Percentiles rank a stretch among this genome's conserved stretches.
Evolutionary conservation across 768 basidiomycete genomes (phyloP).

Genomic region (Crucibulum laeve): DNA sequence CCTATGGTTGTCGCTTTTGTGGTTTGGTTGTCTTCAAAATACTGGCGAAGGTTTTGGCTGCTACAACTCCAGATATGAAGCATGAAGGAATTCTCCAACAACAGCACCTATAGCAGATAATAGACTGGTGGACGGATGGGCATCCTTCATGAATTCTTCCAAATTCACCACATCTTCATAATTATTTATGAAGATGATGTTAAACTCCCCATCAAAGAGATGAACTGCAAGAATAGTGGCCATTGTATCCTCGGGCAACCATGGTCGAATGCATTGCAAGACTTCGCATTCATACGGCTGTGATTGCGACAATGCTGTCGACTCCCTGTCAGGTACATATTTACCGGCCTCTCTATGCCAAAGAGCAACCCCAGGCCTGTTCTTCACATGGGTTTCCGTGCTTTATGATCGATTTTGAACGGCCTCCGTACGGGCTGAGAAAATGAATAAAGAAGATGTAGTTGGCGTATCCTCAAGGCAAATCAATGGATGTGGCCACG

Average conservation of each 20-base stretch:
- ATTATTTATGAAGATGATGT: neutral
- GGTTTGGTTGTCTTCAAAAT: constrained; percentile 6
- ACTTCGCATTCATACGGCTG: neutral
- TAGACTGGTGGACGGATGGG: neutral
- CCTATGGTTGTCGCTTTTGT: neutral
- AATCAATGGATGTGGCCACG: neutral
- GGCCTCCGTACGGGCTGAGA: neutral
- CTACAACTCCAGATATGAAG: neutral
- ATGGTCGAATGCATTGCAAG: neutral
- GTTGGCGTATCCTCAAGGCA: neutral
- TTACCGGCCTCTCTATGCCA: too few species aligned
- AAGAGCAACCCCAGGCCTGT: too few species aligned
- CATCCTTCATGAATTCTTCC: neutral
- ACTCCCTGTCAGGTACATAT: neutral
- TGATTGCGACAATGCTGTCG: neutral
- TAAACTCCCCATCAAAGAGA: neutral
- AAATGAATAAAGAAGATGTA: neutral
- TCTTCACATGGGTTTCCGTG: neutral
- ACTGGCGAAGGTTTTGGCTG: neutral
- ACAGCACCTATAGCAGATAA: neutral
- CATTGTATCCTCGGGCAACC: neutral
- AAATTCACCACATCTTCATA: neutral
- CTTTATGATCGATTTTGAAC: neutral
- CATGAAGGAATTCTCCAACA: neutral
- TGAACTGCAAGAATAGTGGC: neutral